Conservation (phyloP, 1,284 basidiomycete species). For the Cryptococcus sp. region DNA sequence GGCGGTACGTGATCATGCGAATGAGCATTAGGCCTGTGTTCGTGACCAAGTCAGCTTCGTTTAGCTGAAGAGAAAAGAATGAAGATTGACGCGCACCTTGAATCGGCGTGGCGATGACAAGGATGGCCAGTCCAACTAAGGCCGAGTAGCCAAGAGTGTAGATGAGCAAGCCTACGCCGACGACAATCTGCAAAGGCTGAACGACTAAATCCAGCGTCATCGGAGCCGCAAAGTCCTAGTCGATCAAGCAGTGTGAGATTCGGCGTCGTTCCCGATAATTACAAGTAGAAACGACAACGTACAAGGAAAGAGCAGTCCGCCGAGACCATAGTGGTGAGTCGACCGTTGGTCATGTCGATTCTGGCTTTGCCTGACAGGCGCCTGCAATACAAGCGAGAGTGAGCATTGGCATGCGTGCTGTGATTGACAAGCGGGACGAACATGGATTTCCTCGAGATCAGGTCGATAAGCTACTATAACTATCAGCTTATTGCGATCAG, state of each 20-base stretch:
- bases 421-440: conserved; percentile 6
- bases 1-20: conserved; percentile 66
- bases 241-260: neutral
- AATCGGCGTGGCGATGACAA: conserved; percentile 12
- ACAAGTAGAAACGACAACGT: conserved; percentile 51
- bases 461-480: conserved; percentile 22
- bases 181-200: conserved; percentile 57
- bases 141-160: conserved; percentile 52
- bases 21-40: conserved; percentile 59
- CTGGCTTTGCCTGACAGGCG: conserved; percentile 23
- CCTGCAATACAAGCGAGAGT: conserved; percentile 45
- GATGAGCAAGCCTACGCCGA: conserved; percentile 67
- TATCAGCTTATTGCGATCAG: neutral
- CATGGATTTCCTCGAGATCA: conserved; percentile 32
- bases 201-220: conserved; percentile 57
- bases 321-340: conserved; percentile 70
- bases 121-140: conserved; percentile 50
- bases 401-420: conserved; percentile 62
- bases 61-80: no score
- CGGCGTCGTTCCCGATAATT: neutral
- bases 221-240: conserved; percentile 16
- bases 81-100: conserved; percentile 14
- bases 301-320: conserved; percentile 62
- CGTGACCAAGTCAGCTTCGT: neutral
- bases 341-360: conserved; percentile 20